These are phyloP conservation scores for Vigna angularis DNA, from an alignment of 306 rosid genomes.

Conservation along the genomic window DNA sequence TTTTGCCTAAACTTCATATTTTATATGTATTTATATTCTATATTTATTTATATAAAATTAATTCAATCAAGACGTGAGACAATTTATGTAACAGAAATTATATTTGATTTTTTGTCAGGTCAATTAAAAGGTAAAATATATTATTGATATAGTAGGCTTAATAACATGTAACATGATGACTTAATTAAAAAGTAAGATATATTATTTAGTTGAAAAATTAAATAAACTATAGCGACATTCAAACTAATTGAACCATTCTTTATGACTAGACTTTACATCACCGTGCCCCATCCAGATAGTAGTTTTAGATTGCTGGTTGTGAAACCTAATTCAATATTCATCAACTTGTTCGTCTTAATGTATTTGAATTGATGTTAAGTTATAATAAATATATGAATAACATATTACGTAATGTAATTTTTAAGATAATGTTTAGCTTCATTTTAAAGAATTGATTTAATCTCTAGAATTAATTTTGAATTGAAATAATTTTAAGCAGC, in stretches of 20 bases:
- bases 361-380: background rate
- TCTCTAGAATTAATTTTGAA: background rate
- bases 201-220: background rate
- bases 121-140: no score
- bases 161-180: no score
- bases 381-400: background rate
- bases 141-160: no score
- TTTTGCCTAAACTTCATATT: background rate
- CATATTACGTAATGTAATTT: background rate
- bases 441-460: background rate
- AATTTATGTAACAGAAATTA: no score
- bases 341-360: background rate
- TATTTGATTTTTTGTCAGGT: no score
- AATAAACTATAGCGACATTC: background rate
- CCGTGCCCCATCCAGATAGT: background rate
- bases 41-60: no score
- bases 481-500: background rate
- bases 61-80: no score
- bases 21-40: background rate
- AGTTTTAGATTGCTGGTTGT: background rate
- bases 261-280: background rate
- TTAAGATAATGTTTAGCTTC: background rate
- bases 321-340: background rate
- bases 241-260: background rate
- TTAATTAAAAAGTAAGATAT: background rate